Conservation (phyloP, 2,329 filamentous ascomycete species). For the Thielaviopsis punctulata region DNA sequence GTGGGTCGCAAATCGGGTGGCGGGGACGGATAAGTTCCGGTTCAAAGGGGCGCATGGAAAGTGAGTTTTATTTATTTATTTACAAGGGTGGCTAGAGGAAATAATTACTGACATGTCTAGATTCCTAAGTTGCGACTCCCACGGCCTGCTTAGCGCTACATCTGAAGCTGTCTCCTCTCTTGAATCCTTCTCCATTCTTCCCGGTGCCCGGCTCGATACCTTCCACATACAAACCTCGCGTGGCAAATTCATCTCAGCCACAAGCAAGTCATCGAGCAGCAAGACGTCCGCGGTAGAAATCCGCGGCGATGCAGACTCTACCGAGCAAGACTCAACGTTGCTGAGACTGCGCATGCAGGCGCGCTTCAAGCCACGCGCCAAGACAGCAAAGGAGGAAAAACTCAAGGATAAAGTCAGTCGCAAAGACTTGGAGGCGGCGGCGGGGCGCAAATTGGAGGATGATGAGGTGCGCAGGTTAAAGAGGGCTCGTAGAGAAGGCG, state of each 20-base stretch:
- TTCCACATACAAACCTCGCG: slow-evolving; percentile 60
- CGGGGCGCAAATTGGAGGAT: slow-evolving; percentile 60
- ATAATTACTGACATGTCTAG: slow-evolving; percentile 24
- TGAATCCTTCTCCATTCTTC: slow-evolving; percentile 60
- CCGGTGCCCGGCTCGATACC: slow-evolving; percentile 42
- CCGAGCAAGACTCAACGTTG: slow-evolving; percentile 50
- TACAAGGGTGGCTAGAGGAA: slow-evolving; percentile 10
- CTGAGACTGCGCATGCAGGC: slow-evolving; percentile 86
- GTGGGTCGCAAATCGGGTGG: slow-evolving; percentile 74
- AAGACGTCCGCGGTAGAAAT: slow-evolving; percentile 39
- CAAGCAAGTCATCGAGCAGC: slow-evolving; percentile 35
- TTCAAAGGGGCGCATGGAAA: slow-evolving; percentile 84
- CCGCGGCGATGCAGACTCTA: slow-evolving; percentile 57
- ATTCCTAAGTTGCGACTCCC: slow-evolving; percentile 74
- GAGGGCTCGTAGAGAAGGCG: slow-evolving; percentile 65
- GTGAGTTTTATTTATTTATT: slow-evolving; percentile 26
- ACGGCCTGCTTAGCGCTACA: slow-evolving; percentile 58
- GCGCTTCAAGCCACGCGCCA: slow-evolving; percentile 69
- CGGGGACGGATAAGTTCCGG: slow-evolving; percentile 63
- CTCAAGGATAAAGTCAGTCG: slow-evolving; percentile 71
- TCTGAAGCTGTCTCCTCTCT: slow-evolving; percentile 68
- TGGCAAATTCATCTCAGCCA: slow-evolving; percentile 51
- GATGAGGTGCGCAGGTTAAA: slow-evolving; percentile 75
- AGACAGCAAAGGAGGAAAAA: slow-evolving; percentile 62
- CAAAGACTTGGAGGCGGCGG: slow-evolving; percentile 67